Evolutionary conservation across 495 filamentous ascomycete genomes (phyloP).

Genomic region (Ramalina peruviana): DNA sequence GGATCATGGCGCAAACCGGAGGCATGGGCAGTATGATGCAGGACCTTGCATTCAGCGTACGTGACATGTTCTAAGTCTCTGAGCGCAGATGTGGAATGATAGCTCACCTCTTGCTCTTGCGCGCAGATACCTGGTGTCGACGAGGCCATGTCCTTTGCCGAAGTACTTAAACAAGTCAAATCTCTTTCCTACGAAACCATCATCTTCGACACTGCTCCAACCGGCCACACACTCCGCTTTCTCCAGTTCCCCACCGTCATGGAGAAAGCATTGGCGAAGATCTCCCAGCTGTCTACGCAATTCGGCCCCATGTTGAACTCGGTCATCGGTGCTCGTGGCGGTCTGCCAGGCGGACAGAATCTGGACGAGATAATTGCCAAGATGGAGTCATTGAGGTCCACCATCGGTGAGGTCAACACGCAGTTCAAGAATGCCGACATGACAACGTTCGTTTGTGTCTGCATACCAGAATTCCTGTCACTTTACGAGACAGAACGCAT

Average conservation of each 20-base stretch:
- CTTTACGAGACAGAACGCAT: slow-evolving; percentile 98
- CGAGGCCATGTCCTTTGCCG: slow-evolving; percentile 98
- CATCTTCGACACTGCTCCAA: slow-evolving; percentile 97
- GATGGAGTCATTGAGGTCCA: slow-evolving; percentile 82
- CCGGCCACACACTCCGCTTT: slow-evolving; percentile 97
- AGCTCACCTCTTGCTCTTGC: no score
- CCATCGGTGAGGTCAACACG: slow-evolving; percentile 88
- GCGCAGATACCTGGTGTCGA: slow-evolving; percentile 90
- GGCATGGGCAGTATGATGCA: slow-evolving; percentile 66
- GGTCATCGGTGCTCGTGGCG: slow-evolving; percentile 68
- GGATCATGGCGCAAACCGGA: slow-evolving; percentile 44
- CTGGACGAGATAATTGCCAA: slow-evolving; percentile 84
- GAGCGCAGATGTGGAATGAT: background rate
- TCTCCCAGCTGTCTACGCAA: slow-evolving; percentile 83
- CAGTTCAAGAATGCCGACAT: slow-evolving; percentile 96
- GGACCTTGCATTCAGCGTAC: slow-evolving; percentile 54
- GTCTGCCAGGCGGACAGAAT: slow-evolving; percentile 80
- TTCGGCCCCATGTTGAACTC: slow-evolving; percentile 95
- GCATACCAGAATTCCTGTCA: slow-evolving; percentile 93
- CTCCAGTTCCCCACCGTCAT: slow-evolving; percentile 96
- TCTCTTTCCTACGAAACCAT: slow-evolving; percentile 97
- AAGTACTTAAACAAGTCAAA: slow-evolving; percentile 98
- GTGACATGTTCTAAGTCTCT: slow-evolving; percentile 15
- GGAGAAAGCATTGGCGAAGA: slow-evolving; percentile 93
- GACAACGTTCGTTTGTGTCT: slow-evolving; percentile 96